Conservation (phyloP, 2,329 filamentous ascomycete species). For the Sarocladium brachiariae region DNA sequence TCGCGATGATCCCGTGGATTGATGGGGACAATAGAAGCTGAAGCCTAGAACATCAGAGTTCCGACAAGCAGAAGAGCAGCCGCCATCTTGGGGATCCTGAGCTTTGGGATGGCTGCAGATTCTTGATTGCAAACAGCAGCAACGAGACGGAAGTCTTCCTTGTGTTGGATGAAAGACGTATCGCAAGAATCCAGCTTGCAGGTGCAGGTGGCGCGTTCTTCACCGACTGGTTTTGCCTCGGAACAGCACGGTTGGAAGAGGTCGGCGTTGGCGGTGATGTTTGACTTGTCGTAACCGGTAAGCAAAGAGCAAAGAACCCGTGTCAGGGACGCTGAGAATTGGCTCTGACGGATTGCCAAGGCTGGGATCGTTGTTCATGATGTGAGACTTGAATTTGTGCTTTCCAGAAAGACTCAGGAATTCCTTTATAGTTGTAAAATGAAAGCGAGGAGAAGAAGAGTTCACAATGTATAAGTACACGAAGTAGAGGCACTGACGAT, state of each 20-base stretch:
- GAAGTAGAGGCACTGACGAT: too few species aligned
- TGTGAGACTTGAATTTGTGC: not conserved
- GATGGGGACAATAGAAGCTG: not conserved
- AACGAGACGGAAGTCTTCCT: not conserved
- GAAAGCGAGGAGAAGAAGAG: too few species aligned
- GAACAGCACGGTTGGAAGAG: constrained; percentile 4
- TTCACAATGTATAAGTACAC: too few species aligned
- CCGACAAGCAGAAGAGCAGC: not conserved
- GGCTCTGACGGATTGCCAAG: not conserved
- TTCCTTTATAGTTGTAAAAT: not conserved
- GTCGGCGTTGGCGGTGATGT: constrained; percentile 4
- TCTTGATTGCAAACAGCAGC: not conserved
- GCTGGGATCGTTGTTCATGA: not conserved
- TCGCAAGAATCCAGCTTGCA: constrained; percentile 5
- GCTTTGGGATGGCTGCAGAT: not conserved
- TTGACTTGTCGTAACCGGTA: not conserved
- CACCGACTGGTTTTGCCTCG: not conserved
- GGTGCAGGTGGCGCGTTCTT: constrained; percentile 4
- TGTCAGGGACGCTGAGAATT: constrained; percentile 1
- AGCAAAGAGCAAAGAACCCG: constrained; percentile 3
- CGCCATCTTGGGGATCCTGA: constrained; percentile 1
- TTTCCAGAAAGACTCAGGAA: not conserved
- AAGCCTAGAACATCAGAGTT: constrained; percentile 4
- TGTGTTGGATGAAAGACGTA: constrained; percentile 1
- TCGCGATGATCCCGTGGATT: not conserved